phyloP scores from a whole-genome alignment of 2,329 filamentous ascomycete genomes.

The Ceratocystis alfenasii region DNA sequence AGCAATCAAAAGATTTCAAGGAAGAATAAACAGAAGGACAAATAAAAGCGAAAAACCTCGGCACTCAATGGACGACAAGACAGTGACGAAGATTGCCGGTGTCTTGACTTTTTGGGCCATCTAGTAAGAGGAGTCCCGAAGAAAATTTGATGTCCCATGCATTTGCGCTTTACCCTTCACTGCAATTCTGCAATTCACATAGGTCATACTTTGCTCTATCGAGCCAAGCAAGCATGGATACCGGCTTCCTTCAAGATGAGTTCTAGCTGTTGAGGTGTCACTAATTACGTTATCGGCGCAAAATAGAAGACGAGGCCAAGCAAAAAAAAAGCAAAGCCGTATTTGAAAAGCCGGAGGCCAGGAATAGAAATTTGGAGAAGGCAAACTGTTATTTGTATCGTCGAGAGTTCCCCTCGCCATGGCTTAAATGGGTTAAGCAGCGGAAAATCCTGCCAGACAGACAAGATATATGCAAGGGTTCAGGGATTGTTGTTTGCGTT shows the following conservation, averaged over 20 bases:
- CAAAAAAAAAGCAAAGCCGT: not conserved
- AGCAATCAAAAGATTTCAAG: not conserved
- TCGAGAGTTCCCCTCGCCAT: not conserved
- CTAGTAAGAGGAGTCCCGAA: not conserved
- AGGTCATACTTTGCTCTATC: conserved; percentile 15
- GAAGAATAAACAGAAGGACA: conserved; percentile 11
- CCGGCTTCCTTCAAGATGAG: conserved; percentile 13
- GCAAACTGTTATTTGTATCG: not conserved
- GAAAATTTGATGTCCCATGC: conserved; percentile 17
- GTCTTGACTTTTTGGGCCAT: not conserved
- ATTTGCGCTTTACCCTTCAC: conserved; percentile 20
- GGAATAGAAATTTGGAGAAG: conserved; percentile 10
- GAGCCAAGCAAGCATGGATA: conserved; percentile 12
- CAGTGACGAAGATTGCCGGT: conserved; percentile 1
- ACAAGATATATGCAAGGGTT: not conserved
- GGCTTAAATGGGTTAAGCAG: conserved; percentile 4
- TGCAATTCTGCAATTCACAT: conserved; percentile 6
- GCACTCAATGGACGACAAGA: not conserved
- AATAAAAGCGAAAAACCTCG: conserved; percentile 7
- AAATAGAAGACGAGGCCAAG: not conserved
- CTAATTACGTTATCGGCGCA: conserved; percentile 14
- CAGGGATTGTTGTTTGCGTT: not conserved
- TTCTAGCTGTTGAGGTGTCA: conserved; percentile 10
- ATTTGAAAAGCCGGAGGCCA: not conserved
- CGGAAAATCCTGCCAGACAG: not conserved